Evolutionary conservation across 2,329 filamentous ascomycete genomes (phyloP).

Genomic region (Hymenotorrendiella dingleyae): DNA sequence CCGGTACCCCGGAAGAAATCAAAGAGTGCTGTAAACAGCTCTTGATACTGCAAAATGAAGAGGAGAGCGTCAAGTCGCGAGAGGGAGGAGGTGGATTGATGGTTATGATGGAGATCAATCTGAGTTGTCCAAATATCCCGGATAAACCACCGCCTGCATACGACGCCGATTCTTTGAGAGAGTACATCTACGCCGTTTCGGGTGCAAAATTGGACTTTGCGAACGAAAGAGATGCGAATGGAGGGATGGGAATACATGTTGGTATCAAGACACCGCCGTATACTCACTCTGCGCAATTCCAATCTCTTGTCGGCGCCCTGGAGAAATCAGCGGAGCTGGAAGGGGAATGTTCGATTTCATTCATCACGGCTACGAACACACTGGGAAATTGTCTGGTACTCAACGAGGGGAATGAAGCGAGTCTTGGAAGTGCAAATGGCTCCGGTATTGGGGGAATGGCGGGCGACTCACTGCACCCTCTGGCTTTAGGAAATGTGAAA

Average conservation of each 20-base stretch:
- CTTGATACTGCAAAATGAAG: slow-evolving; percentile 31
- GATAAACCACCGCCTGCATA: slow-evolving; percentile 67
- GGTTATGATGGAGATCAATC: slow-evolving; percentile 64
- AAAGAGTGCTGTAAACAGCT: slow-evolving; percentile 43
- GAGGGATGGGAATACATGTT: slow-evolving; percentile 26
- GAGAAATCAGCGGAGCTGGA: slow-evolving; percentile 11
- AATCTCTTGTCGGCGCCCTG: slow-evolving; percentile 48
- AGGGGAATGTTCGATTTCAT: slow-evolving; percentile 45
- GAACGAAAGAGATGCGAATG: background rate
- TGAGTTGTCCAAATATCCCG: slow-evolving; percentile 72
- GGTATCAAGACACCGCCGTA: slow-evolving; percentile 76
- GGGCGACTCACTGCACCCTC: slow-evolving; percentile 63
- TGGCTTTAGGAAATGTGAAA: slow-evolving; percentile 71
- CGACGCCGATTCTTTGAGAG: slow-evolving; percentile 40
- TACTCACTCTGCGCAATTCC: slow-evolving; percentile 62
- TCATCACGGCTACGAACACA: slow-evolving; percentile 71
- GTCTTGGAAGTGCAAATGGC: slow-evolving; percentile 45
- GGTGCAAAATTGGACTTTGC: slow-evolving; percentile 1
- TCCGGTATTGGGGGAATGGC: slow-evolving; percentile 65
- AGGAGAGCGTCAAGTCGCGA: slow-evolving; percentile 13
- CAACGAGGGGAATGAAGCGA: slow-evolving; percentile 27
- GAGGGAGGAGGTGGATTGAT: slow-evolving; percentile 20
- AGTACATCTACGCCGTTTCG: slow-evolving; percentile 44
- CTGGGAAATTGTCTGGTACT: slow-evolving; percentile 64
- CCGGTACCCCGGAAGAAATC: slow-evolving; percentile 55